Base-by-base conservation (phyloP, 2,329 filamentous ascomycete species). In the Fusarium tjaetaba region DNA sequence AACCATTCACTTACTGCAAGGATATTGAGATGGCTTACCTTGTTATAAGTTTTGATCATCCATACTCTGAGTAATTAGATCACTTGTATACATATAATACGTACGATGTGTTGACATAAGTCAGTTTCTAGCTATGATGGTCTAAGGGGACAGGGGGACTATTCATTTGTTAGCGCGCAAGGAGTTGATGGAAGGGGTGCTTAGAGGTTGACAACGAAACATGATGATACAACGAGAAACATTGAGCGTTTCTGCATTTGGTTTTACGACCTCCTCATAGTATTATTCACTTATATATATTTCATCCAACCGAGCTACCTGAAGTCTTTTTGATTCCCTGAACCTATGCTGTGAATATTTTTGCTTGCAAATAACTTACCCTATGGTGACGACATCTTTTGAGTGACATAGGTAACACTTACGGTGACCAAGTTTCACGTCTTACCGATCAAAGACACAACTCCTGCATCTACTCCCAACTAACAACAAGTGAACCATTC, bases 381-480 rank as follows among this genome's bases (percentile, higher is more conserved):
- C 68, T 72, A 9, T 39, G 55, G 71, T 73, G 71, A 73, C 71
- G 71, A 74, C 71, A 74, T 68, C 34, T 24, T 53, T 48, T 43
- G 38, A 14, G 22, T 20, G 4, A 45, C 30, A 28, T 7, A 42
- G 24, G 43, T 59, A 22, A 38, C 45, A 46, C 51, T 51, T 34
- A 4, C 30, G 11, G 18, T 28, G 36, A 46, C 30, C 30, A 36
- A 43, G 67, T 68, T 73, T 74, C 67, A 73, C 42, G 36, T 71
- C 39, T n/a, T 48, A 32, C 26, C 34, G 26, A 24, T n/a, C 39
- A n/a, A 60, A 74, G 46, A 59, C 56, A 45, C 34, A 60, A 41
- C 43, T 42, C 16, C n/a, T 41, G 9, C 45, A 45, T 55, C 55
- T 28, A 60, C 58, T 42, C 42, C 26, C 46, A 15, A 18, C 9